Evolutionary conservation across 2,329 filamentous ascomycete species (phyloP).

Genomic region (Torrubiella hemipterigena): DNA sequence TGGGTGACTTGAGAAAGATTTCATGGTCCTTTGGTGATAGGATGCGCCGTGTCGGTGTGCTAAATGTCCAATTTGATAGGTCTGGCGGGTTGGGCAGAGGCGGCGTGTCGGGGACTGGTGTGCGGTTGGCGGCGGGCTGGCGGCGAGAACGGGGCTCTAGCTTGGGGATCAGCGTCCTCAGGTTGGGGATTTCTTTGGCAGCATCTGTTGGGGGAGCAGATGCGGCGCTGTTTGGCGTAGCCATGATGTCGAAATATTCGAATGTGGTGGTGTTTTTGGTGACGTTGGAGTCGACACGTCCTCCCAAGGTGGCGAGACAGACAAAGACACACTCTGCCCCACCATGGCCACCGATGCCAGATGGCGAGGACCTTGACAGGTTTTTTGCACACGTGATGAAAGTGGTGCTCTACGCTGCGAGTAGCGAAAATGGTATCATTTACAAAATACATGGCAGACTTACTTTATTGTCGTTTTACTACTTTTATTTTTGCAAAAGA

Average conservation of each 20-base stretch:
- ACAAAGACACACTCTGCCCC: no score
- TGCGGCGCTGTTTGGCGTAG: constrained; percentile 3
- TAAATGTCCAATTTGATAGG: constrained; percentile 47
- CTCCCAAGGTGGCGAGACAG: no score
- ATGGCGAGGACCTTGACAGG: no score
- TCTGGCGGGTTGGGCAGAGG: constrained; percentile 56
- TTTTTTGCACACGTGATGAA: no score
- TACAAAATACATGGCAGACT: no score
- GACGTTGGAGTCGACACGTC: constrained; percentile 6
- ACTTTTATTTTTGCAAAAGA: no score
- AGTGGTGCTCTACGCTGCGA: no score
- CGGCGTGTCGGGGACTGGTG: constrained; percentile 65
- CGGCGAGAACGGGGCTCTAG: constrained; percentile 52
- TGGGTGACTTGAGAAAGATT: constrained; percentile 65
- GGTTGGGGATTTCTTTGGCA: constrained; percentile 14
- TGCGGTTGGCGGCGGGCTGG: constrained; percentile 36
- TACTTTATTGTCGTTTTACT: no score
- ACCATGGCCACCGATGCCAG: no score
- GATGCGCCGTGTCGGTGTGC: constrained; percentile 64
- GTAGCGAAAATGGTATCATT: no score
- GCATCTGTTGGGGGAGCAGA: constrained; percentile 6
- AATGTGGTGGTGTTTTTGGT: constrained; percentile 5
- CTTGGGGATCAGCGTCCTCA: constrained; percentile 49
- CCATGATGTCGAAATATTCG: no score
- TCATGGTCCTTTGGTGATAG: constrained; percentile 70